Percentiles rank a stretch among this genome's conserved stretches.
Conservation (phyloP, 2,329 filamentous ascomycete species). For the Aaosphaeria arxii region DNA sequence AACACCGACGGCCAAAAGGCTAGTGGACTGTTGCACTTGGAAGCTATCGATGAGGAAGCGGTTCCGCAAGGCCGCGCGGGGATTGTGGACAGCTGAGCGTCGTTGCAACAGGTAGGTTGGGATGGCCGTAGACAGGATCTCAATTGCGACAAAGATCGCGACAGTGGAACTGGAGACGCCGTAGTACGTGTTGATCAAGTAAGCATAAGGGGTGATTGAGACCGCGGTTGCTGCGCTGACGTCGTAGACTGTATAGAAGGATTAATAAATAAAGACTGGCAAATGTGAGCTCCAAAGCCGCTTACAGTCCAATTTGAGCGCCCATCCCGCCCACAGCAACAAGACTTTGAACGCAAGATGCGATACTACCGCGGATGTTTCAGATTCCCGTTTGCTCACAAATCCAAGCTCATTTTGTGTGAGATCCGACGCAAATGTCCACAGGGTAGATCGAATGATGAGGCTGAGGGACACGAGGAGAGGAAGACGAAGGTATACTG, state of each 20-base stretch:
- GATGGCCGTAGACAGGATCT: slow-evolving; percentile 64
- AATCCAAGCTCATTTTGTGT: slow-evolving; percentile 64
- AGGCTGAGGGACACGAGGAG: slow-evolving; percentile 55
- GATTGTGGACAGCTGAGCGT: slow-evolving; percentile 61
- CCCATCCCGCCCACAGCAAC: slow-evolving; percentile 72
- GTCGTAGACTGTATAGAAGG: slow-evolving; percentile 17
- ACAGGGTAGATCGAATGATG: slow-evolving; percentile 61
- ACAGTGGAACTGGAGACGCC: slow-evolving; percentile 61
- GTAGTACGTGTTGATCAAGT: slow-evolving; percentile 78
- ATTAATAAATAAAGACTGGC: neutral
- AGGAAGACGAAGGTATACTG: slow-evolving; percentile 37
- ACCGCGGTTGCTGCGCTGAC: slow-evolving; percentile 53
- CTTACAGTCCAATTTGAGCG: slow-evolving; percentile 69
- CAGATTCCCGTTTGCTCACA: slow-evolving; percentile 63
- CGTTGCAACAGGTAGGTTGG: slow-evolving; percentile 75
- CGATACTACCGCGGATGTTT: slow-evolving; percentile 55
- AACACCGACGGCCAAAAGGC: slow-evolving; percentile 66
- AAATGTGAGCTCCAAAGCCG: neutral
- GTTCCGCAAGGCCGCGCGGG: slow-evolving; percentile 45
- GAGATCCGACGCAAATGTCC: slow-evolving; percentile 59
- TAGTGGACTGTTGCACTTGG: slow-evolving; percentile 54
- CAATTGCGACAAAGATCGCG: slow-evolving; percentile 62
- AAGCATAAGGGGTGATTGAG: slow-evolving; percentile 71
- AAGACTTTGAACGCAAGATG: slow-evolving; percentile 57
- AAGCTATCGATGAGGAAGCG: slow-evolving; percentile 40